Evolutionary conservation across 2,329 filamentous ascomycete species (phyloP), one percentile per base, ranked within the genome.

Genomic region (Fusarium penzigii): DNA sequence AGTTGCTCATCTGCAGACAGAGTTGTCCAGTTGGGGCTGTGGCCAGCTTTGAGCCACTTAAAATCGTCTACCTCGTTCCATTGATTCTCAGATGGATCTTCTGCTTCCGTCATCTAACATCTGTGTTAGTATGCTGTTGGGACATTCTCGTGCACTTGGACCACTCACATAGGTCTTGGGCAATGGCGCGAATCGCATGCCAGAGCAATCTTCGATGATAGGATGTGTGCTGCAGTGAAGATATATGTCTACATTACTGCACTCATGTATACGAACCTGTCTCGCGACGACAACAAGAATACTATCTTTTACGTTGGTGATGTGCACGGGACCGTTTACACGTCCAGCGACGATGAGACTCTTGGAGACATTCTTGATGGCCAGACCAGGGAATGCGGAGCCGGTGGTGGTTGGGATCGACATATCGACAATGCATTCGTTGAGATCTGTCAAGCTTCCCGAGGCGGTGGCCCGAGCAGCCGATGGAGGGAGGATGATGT

Each of bases 1-100:
- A 93, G 72, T 20, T 80, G 80, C 49, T 86, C 75, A 1, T 77
- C 76, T 47, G 84, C 79, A 2, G 83, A 76, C 17, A 97, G 63
- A 3, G 90, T 72, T 34, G 78, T 83, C 91, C 93, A 99, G 68
- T 99, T 92, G 2, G 94, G 94, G 67, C 90, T 97, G 29, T 84
- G 84, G 52, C 89, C 90, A 14, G 83, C 79, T 71, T 92, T 95
- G 57, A 97, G 81, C 94, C 94, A 97, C 73, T 96, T 96, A 78
- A 99, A 99, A 70, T 99, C 94, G 70, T 97, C 90, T 14, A 97
- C 89, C 65, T 94, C 85, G 62, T 92, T 82, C 90, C 91, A 99
- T 64, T 88, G 83, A 68, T 96, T 93, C 52, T 73, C 72, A 4
- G 66, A 58, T 6, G 55, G 42, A 38, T 62, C 46, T n/a, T 73